Base-by-base conservation (phyloP, 176 grass and related monocot species). In the Oryza coarctata region DNA sequence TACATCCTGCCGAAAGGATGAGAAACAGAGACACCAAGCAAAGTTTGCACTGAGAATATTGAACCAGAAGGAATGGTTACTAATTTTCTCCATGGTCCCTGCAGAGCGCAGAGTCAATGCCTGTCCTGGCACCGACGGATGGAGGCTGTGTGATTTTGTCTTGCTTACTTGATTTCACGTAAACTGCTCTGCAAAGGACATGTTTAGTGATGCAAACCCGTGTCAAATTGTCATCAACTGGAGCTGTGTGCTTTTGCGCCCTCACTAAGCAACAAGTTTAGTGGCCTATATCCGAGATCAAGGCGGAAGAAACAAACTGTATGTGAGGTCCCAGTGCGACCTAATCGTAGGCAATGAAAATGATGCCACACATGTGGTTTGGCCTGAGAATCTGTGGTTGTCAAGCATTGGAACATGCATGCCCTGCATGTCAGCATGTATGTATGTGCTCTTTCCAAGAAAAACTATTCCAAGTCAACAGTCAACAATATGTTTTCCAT, bases 361-460 rank as follows among this genome's bases (percentile, higher is more conserved):
- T 55, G 5, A 12, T 65, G 41, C 33, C 12, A 32, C 66, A 38
- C 84, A 65, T 40, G 68, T 66, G 67, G 68, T 12, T 64, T 22
- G 28, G 84, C 67, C n/a, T 28, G 17, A 3, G 60, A 27, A 20
- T 6, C n/a, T 18, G 41, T 27, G n/a, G 12, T 38, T 61, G 82
- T 84, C 72, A 85, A 76, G 68, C 36, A 35, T 45, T 20, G 50
- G 49, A 22, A 31, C 65, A 49, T 6, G 11, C 69, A 61, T 70
- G 15, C 39, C 39, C 11, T 35, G 17, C 49, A 52, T 52, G 49
- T 52, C 49, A 22, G 22, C 23, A 58, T 39, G 38, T 39, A 39
- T 50, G 17, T 35, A 10, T 44, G 20, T n/a, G 73, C 73, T 26
- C 12, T 32, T 58, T 32, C 12, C 13, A 2, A 60, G 14, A 32